Conservation (phyloP, 345 rosid genomes). For the Hypericum androsaemum region DNA sequence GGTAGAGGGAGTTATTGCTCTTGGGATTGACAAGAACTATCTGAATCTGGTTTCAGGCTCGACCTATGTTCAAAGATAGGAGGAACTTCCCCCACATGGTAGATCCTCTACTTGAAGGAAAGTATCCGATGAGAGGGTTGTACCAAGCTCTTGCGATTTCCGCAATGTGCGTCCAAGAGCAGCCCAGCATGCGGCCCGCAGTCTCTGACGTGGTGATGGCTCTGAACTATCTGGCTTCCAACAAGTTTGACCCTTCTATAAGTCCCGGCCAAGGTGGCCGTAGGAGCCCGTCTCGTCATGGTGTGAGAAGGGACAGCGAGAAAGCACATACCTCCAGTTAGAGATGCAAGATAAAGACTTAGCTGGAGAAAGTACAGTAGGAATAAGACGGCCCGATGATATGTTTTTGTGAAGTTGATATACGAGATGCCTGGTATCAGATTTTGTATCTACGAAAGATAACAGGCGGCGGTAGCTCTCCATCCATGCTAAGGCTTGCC, state of each 20-base stretch:
- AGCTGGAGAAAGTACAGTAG: not conserved
- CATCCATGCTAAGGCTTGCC: not conserved
- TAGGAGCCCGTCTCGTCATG: not conserved
- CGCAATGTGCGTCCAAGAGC: slow-evolving; percentile 42
- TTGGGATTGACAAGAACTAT: not conserved
- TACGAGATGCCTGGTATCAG: slow-evolving; percentile 20
- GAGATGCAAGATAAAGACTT: not conserved
- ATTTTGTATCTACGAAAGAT: slow-evolving; percentile 25
- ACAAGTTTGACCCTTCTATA: slow-evolving; percentile 14
- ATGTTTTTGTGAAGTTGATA: slow-evolving; percentile 11
- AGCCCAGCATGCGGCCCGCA: slow-evolving; percentile 33
- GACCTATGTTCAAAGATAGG: slow-evolving; percentile 36
- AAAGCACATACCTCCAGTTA: slow-evolving; percentile 8
- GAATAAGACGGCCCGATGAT: slow-evolving; percentile 4
- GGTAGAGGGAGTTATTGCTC: not conserved
- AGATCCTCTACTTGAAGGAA: slow-evolving; percentile 29
- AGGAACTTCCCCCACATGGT: slow-evolving; percentile 29
- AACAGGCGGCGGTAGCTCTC: slow-evolving; percentile 13
- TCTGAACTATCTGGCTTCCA: slow-evolving; percentile 30
- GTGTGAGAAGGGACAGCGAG: slow-evolving; percentile 8
- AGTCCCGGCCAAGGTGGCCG: not conserved
- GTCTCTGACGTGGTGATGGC: slow-evolving; percentile 34
- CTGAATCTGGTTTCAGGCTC: slow-evolving; percentile 20
- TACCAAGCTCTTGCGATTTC: slow-evolving; percentile 42
- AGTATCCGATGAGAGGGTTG: slow-evolving; percentile 29